phyloP scores from a whole-genome alignment of 345 rosid species.

The Gossypium thurberi region DNA sequence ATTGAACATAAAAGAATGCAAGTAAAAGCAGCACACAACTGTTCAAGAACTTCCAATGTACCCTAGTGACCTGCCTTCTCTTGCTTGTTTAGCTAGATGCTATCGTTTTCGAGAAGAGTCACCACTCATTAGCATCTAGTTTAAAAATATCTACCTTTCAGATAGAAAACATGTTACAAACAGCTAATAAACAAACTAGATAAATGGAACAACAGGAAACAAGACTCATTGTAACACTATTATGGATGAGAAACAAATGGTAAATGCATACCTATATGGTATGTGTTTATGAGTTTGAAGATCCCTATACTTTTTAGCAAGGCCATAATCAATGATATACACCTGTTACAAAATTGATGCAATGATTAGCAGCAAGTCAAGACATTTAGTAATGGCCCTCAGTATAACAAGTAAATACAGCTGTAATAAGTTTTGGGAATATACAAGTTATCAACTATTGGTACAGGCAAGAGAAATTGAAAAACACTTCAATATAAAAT shows the following conservation, averaged over 20 bases:
- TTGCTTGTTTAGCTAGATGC: conserved; percentile 2
- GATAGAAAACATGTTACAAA: not conserved
- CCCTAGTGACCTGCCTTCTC: not conserved
- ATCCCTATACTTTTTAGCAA: conserved; percentile 20
- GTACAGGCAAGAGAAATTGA: not conserved
- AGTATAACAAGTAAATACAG: not conserved
- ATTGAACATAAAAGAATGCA: not conserved
- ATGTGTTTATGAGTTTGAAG: conserved; percentile 19
- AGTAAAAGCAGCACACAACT: not conserved
- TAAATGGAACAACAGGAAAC: not conserved
- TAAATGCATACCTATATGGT: conserved; percentile 11
- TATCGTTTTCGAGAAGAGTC: not conserved
- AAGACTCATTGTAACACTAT: not conserved
- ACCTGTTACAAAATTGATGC: conserved; percentile 19
- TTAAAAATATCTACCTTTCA: not conserved
- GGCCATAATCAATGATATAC: conserved; percentile 19
- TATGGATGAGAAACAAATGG: not conserved
- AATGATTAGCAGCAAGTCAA: not conserved
- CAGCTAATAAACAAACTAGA: not conserved
- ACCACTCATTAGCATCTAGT: not conserved
- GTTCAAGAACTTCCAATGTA: not conserved
- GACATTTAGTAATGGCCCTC: not conserved
- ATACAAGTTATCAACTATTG: not conserved
- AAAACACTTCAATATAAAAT: not conserved
- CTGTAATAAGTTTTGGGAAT: not conserved